Evolutionary conservation across 352 stramenopile species (phyloP).

Genomic region (Phytophthora chlamydospora): DNA sequence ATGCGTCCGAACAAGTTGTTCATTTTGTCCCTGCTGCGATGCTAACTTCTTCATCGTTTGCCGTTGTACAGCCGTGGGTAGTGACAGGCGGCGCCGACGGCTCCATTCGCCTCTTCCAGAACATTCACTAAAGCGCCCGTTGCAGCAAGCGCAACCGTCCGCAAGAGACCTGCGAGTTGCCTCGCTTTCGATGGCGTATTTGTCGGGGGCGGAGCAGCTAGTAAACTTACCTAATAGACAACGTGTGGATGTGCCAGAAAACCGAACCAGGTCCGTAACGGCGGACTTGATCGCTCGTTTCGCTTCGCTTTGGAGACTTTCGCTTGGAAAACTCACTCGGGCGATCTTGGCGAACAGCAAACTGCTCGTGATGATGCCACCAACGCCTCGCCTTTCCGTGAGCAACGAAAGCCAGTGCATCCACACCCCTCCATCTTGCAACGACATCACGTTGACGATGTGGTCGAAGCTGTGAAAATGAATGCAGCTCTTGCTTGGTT

Average conservation of each 20-base stretch:
- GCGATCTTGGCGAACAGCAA: slow-evolving; percentile 16
- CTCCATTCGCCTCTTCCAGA: slow-evolving; percentile 96
- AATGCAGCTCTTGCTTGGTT: too few relatives aligned
- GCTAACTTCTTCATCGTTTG: slow-evolving; percentile 9
- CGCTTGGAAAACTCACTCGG: too few relatives aligned
- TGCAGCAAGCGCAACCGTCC: slow-evolving; percentile 16
- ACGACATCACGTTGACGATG: slow-evolving; percentile 9
- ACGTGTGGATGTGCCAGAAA: slow-evolving; percentile 20
- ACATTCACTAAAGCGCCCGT: slow-evolving; percentile 88
- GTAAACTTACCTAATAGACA: slow-evolving; percentile 36
- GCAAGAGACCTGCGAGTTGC: not conserved
- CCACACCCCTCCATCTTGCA: slow-evolving; percentile 8
- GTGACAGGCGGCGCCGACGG: slow-evolving; percentile 96
- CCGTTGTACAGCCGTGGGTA: slow-evolving; percentile 82
- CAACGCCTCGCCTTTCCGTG: slow-evolving; percentile 18
- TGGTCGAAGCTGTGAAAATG: too few relatives aligned
- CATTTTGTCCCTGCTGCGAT: not conserved
- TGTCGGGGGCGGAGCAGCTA: not conserved
- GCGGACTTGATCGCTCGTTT: slow-evolving; percentile 14
- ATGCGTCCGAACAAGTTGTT: not conserved
- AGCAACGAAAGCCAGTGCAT: slow-evolving; percentile 18
- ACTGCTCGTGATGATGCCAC: slow-evolving; percentile 22
- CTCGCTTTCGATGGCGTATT: not conserved
- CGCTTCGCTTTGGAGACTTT: not conserved
- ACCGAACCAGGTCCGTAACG: too few relatives aligned